Base-by-base conservation (phyloP, 768 basidiomycete genomes). In the Cystofilobasidium bisporidii region DNA sequence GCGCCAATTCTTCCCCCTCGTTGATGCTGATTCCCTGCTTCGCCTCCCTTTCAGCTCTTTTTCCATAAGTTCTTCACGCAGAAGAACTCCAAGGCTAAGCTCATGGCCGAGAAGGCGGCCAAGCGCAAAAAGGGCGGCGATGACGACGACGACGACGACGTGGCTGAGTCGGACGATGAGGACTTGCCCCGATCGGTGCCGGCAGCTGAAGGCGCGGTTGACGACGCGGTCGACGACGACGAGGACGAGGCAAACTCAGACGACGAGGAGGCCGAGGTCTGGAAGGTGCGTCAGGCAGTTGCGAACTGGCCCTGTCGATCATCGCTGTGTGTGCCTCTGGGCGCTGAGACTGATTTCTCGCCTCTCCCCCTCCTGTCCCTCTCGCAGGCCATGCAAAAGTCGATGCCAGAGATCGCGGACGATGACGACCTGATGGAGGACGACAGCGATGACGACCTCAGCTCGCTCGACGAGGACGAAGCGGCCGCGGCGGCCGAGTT, bases 21-120 rank as follows among this genome's bases (percentile, higher is more conserved):
- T 30, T 59, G 61, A 64, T 63, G 71, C 41, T 70, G 36, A 26
- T n/a, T 47, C 32, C 43, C 45, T 45, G 32, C 38, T 0, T 48
- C 30, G n/a, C 15, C 24, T 63, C 12, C 11, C 5, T 64, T 1
- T 18, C 64, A 90, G 90, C 73, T 89, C 38, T 97, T 97, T 81
- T 96, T 91, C 80, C 86, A 97, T 76, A 85, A 85, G 72, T 97
- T 84, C 79, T 97, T 96, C 75, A 81, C 84, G 14, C 81, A 81
- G 72, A 92, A 89, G 77, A 79, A 83, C 38, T 82, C 82, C 72
- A 81, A 78, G 71, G 63, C 82, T 63, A 80, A 79, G 73, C 79
- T 79, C 30, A 84, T 79, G 59, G 78, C 77, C 1, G 80, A 77
- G 0, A 85, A 81, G 71, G 79, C 79, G 9, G 80, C 78, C 50